Evolutionary conservation across 2,329 filamentous ascomycete species (phyloP).

Genomic region (Tolypocladium tropicale): DNA sequence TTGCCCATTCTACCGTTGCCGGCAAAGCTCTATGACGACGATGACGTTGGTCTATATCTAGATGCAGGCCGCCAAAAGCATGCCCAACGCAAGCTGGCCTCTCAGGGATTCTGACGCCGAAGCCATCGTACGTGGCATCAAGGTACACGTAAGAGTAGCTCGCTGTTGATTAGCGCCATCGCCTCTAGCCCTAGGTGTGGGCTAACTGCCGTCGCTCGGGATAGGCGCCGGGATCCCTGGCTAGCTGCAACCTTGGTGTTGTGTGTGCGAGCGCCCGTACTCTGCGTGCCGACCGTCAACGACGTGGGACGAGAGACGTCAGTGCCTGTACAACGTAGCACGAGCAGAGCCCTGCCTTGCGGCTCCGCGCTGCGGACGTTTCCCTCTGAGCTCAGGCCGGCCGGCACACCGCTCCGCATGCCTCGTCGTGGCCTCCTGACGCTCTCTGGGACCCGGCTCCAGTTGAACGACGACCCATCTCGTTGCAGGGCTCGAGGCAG

Average conservation of each 20-base stretch:
- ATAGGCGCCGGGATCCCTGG: conserved; percentile 1
- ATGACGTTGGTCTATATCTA: too few relatives aligned
- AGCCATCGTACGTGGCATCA: too few relatives aligned
- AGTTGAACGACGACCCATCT: neutral
- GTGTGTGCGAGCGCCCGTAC: too few relatives aligned
- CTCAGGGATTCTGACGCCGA: neutral
- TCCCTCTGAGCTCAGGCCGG: neutral
- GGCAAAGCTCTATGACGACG: too few relatives aligned
- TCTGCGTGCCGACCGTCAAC: too few relatives aligned
- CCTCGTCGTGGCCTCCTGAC: neutral
- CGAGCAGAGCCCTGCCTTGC: too few relatives aligned
- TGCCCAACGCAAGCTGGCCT: neutral
- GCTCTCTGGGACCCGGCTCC: neutral
- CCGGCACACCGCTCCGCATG: too few relatives aligned
- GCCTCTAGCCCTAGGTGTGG: neutral
- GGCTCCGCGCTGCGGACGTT: neutral
- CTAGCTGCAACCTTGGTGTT: neutral
- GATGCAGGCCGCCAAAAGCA: too few relatives aligned
- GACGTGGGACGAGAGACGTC: too few relatives aligned
- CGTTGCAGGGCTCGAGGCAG: neutral
- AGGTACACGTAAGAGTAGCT: too few relatives aligned
- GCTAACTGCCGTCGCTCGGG: neutral
- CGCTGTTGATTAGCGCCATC: neutral
- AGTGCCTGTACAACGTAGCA: too few relatives aligned
- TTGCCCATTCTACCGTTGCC: too few relatives aligned